Base-by-base conservation (phyloP, 1,284 basidiomycete genomes). In the Agroathelia rolfsii region DNA sequence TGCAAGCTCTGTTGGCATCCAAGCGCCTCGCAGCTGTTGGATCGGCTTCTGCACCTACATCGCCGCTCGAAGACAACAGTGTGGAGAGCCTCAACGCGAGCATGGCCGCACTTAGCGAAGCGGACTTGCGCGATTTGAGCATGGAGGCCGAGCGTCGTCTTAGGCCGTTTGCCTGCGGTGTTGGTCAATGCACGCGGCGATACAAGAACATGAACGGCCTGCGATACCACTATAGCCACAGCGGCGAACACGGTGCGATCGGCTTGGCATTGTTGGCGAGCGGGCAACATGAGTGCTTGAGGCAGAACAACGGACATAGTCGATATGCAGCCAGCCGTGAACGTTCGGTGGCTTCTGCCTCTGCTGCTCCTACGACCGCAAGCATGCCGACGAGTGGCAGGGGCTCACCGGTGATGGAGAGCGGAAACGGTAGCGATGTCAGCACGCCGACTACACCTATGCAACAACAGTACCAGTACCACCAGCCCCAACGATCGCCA, bases 181-280 rank as follows among this genome's bases (percentile, higher is more conserved):
- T 92, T 10, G 79, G 80, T n/a, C 83, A 86, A 39, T 98, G 94
- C 55, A 79, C 78, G 49, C 76, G 95, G 54, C 62, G 94, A 47
- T 98, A 97, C 66, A 93, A 96, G 71, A 96, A 97, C 55, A 93
- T 95, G 90, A 95, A 95, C 55, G 90, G 92, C 1, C 61, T 95
- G 39, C 63, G 85, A 50, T 97, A 98, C 48, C 93, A 98, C 59
- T 97, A 96, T 56, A 83, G 93, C 52, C 93, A 97, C 58, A 88
- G 86, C 19, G 93, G 94, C 11, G 90, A 93, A 35, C 94, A 97
- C 54, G 92, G 92, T 7, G 78, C 82, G 7, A 70, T 87, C 32
- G 92, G 92, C 4, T 64, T 95, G 0, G 72, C 79, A 28, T 64
- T 94, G 53, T 69, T 95, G 20, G 82, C 86, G 9, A 79, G 83